phyloP scores from a whole-genome alignment of 345 rosid species.

The Schrenkiella parvula region DNA sequence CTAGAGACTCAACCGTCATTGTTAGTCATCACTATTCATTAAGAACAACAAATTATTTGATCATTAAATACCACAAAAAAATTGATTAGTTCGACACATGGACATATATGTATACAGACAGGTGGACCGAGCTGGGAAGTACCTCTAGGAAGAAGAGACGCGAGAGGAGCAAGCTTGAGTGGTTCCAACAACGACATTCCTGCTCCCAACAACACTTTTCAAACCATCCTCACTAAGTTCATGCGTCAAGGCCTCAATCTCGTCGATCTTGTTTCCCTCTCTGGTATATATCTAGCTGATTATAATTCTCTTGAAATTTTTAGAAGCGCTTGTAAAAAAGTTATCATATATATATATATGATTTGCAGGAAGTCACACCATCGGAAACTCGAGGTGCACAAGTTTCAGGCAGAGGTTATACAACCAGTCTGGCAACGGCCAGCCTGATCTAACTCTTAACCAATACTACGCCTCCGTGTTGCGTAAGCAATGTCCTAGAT shows the following conservation, averaged over 20 bases:
- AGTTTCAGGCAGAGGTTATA: conserved; percentile 76
- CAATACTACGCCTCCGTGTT: conserved; percentile 41
- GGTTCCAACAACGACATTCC: conserved; percentile 79
- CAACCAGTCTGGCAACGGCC: conserved; percentile 66
- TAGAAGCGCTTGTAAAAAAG: background rate
- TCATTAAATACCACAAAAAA: background rate
- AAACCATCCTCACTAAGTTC: conserved; percentile 62
- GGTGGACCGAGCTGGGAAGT: conserved; percentile 92
- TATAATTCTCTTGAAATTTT: background rate
- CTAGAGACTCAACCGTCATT: conserved; percentile 86
- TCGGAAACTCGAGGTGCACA: conserved; percentile 65
- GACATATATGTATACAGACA: conserved; percentile 31
- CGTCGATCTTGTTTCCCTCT: conserved; percentile 68
- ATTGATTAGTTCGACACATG: background rate
- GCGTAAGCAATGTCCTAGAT: conserved; percentile 43
- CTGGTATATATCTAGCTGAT: conserved; percentile 38
- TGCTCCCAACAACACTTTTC: conserved; percentile 53
- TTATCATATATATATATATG: background rate
- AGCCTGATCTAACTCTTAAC: conserved; percentile 54
- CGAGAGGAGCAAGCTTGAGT: conserved; percentile 63
- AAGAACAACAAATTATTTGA: background rate
- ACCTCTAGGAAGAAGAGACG: conserved; percentile 82
- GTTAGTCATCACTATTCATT: conserved; percentile 37
- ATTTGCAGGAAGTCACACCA: conserved; percentile 71
- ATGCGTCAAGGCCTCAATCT: conserved; percentile 52